A percentile compares a stretch with the other conserved stretches of the same genome.
Conservation (phyloP, 805 yeast species). For the Jamesozyma jinghongensis region DNA sequence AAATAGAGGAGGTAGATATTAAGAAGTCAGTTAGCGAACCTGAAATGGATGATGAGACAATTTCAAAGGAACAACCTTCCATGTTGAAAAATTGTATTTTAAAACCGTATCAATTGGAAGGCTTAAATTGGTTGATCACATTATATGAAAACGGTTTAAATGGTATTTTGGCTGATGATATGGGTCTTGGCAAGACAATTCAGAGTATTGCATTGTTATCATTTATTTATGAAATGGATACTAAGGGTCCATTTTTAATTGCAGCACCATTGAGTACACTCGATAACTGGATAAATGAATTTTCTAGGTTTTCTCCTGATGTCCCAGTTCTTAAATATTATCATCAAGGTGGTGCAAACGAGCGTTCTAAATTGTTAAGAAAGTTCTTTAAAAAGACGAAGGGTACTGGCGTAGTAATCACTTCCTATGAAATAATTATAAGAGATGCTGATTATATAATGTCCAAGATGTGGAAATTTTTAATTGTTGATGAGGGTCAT, state of each 20-base stretch:
- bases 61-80: constrained; percentile 42
- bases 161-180: constrained; percentile 94
- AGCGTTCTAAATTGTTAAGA: constrained; percentile 26
- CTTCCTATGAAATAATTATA: constrained; percentile 75
- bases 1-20: constrained; percentile 10
- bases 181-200: constrained; percentile 93
- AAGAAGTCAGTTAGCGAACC: constrained; percentile 11
- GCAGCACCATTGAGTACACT: constrained; percentile 81
- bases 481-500: constrained; percentile 95
- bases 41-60: neutral
- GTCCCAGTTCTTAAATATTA: constrained; percentile 54
- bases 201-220: constrained; percentile 77
- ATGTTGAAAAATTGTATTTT: constrained; percentile 48
- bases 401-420: constrained; percentile 48
- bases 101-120: constrained; percentile 82
- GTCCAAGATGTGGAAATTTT: constrained; percentile 59
- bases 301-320: constrained; percentile 62
- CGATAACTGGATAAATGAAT: constrained; percentile 75
- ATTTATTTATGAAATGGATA: constrained; percentile 68
- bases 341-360: constrained; percentile 46
- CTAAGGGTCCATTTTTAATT: constrained; percentile 67
- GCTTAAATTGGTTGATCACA: constrained; percentile 83
- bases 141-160: constrained; percentile 88
- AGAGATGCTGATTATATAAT: constrained; percentile 53
- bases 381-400: constrained; percentile 34